A percentile compares a stretch with the other conserved stretches of the same genome.
These are phyloP conservation scores for Arctium lappa DNA, from an alignment of 129 eudicot genomes.

Conservation along the genomic window DNA sequence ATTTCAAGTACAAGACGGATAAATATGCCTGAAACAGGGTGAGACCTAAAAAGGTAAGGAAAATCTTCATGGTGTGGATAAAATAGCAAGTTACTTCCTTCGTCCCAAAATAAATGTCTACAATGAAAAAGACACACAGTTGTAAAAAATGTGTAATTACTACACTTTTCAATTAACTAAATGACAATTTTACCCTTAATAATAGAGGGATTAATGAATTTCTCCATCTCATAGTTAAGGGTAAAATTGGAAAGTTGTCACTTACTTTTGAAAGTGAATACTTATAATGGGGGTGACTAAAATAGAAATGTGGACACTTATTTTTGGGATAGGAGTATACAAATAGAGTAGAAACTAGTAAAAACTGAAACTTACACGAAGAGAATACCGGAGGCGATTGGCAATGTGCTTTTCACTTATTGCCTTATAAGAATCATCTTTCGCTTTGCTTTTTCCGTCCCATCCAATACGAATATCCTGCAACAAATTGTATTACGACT, in stretches of 20 bases:
- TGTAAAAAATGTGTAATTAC: no score
- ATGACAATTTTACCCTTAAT: background rate
- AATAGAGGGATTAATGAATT: background rate
- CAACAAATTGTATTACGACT: constrained; percentile 11
- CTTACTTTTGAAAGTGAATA: background rate
- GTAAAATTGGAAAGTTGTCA: background rate
- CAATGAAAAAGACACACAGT: no score
- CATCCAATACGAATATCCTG: constrained; percentile 51
- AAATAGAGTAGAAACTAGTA: background rate
- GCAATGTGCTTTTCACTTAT: constrained; percentile 47
- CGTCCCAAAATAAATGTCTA: no score
- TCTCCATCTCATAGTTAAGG: no score
- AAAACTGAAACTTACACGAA: constrained; percentile 42
- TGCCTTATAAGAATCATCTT: constrained; percentile 8
- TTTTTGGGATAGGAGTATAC: background rate
- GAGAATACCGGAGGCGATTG: constrained; percentile 43
- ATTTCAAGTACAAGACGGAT: constrained; percentile 48
- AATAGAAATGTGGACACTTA: background rate
- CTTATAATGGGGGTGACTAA: background rate
- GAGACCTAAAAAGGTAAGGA: background rate
- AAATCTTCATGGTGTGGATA: no score
- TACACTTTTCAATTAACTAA: no score
- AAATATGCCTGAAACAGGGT: constrained; percentile 46
- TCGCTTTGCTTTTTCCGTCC: constrained; percentile 26
- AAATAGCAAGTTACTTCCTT: no score